Percentiles rank a stretch among this genome's conserved stretches.
These are phyloP conservation scores for Conringia planisiliqua DNA, from an alignment of 345 rosid species.

Conservation along the genomic window DNA sequence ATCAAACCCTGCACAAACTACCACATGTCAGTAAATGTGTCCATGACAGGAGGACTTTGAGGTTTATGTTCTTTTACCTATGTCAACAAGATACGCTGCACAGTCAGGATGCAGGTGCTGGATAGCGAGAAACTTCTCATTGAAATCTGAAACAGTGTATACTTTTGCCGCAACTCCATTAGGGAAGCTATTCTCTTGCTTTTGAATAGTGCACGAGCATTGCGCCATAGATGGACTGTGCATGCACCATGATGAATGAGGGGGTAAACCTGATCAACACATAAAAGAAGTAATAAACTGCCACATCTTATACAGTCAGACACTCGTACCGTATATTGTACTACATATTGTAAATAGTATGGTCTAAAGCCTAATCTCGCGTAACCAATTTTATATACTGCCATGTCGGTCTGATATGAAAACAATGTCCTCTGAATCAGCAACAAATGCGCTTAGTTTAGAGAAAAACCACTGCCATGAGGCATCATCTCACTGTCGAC, in stretches of 20 bases:
- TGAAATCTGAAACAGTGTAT: neutral
- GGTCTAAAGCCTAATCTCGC: too few species aligned
- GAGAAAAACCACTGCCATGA: neutral
- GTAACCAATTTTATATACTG: neutral
- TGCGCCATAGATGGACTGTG: neutral
- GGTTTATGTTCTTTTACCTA: too few species aligned
- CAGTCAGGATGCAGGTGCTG: neutral
- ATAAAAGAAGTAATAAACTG: too few species aligned
- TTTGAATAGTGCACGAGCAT: neutral
- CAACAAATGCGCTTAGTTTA: too few species aligned
- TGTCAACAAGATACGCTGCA: neutral
- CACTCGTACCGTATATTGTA: too few species aligned
- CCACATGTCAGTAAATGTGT: too few species aligned
- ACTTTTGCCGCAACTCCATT: neutral
- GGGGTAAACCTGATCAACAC: neutral
- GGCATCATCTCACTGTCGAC: neutral
- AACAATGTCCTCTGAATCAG: neutral
- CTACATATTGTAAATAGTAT: too few species aligned
- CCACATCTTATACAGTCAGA: too few species aligned
- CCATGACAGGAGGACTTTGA: too few species aligned
- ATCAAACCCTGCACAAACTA: too few species aligned
- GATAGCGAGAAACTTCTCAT: neutral
- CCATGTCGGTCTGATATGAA: neutral
- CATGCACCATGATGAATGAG: neutral
- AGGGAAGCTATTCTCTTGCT: neutral